phyloP scores from a whole-genome alignment of 2,329 filamentous ascomycete species.

The Chaetothyriales sp. region DNA sequence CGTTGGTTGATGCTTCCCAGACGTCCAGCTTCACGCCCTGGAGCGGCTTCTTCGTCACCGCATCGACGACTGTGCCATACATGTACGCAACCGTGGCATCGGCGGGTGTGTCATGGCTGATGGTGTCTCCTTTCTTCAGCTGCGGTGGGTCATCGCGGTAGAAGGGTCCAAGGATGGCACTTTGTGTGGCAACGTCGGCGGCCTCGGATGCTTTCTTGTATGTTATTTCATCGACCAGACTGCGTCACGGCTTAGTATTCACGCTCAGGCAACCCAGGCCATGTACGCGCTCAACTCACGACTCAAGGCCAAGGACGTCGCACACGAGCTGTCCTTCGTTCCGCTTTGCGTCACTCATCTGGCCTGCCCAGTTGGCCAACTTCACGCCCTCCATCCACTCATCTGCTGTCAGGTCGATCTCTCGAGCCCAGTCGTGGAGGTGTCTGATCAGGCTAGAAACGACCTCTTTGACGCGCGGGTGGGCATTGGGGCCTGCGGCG shows the following conservation, averaged over 20 bases:
- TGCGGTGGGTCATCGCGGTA: slow-evolving; percentile 60
- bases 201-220: slow-evolving; percentile 45
- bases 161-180: slow-evolving; percentile 72
- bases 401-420: slow-evolving; percentile 43
- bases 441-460: slow-evolving; percentile 38
- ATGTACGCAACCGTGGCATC: slow-evolving; percentile 46
- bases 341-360: slow-evolving; percentile 46
- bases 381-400: slow-evolving; percentile 44
- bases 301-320: slow-evolving; percentile 44
- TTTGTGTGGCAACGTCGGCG: slow-evolving; percentile 47
- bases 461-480: slow-evolving; percentile 51
- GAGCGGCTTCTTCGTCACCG: slow-evolving; percentile 48
- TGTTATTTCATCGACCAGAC: slow-evolving; percentile 66
- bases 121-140: slow-evolving; percentile 53
- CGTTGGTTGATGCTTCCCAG: slow-evolving; percentile 67
- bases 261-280: not conserved
- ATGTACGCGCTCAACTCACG: slow-evolving; percentile 23
- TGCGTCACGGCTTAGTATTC: slow-evolving; percentile 11
- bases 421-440: slow-evolving; percentile 44
- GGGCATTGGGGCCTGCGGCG: slow-evolving; percentile 55
- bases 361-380: slow-evolving; percentile 46
- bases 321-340: slow-evolving; percentile 49
- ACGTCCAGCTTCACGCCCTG: slow-evolving; percentile 54
- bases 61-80: slow-evolving; percentile 46
- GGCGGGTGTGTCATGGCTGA: slow-evolving; percentile 37